A percentile compares a stretch with the other conserved stretches of the same genome.
phyloP scores from a whole-genome alignment of 2,329 filamentous ascomycete genomes.

The Teratosphaeria nubilosa region DNA sequence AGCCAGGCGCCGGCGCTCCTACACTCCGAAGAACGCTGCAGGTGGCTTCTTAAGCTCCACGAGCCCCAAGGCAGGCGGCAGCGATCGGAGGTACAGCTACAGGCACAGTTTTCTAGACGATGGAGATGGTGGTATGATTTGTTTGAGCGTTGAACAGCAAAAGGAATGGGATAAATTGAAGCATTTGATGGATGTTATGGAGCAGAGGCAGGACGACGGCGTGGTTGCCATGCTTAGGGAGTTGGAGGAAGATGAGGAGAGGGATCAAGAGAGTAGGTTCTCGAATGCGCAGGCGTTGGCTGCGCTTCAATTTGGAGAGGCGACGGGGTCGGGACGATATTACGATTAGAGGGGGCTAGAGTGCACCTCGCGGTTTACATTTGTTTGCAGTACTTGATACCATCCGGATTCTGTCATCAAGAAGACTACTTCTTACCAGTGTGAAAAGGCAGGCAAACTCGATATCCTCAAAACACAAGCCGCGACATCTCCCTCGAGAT shows the following conservation, averaged over 20 bases:
- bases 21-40: conserved; percentile 14
- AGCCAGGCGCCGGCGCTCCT: conserved; percentile 9
- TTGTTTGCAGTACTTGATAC: not conserved
- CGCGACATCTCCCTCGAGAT: conserved; percentile 12
- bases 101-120: conserved; percentile 9
- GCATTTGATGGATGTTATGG: conserved; percentile 3
- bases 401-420: too few species aligned
- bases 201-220: conserved; percentile 3
- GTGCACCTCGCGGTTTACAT: not conserved
- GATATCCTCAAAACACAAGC: conserved; percentile 2
- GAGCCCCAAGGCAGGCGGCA: conserved; percentile 9
- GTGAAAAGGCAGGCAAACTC: too few species aligned
- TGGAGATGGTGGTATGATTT: conserved; percentile 13
- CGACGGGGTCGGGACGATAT: not conserved
- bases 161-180: conserved; percentile 19
- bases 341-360: not conserved
- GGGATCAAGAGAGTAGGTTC: conserved; percentile 2
- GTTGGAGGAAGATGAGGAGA: conserved; percentile 4
- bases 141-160: conserved; percentile 18
- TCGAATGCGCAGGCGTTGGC: conserved; percentile 18
- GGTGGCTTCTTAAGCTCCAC: conserved; percentile 17
- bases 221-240: conserved; percentile 4
- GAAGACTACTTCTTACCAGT: too few species aligned
- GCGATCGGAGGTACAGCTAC: conserved; percentile 11
- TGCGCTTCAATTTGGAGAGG: conserved; percentile 17